phyloP scores from a whole-genome alignment of 2,329 filamentous ascomycete species.

The Aspergillus pseudoglaucus region DNA sequence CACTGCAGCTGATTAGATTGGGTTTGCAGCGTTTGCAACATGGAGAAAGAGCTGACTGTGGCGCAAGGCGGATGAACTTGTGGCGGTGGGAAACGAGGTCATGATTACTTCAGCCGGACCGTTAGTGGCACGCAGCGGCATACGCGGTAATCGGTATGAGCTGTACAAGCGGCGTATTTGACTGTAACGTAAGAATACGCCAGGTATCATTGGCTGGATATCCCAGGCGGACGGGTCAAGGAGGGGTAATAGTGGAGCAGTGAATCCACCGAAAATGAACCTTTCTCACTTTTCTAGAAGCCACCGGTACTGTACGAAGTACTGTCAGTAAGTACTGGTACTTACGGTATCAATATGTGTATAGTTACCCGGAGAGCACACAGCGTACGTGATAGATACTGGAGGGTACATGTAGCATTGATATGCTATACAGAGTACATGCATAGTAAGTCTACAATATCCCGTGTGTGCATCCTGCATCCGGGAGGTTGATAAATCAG shows the following conservation, averaged over 20 bases:
- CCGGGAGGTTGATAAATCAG: no score
- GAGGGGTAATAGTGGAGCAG: not conserved
- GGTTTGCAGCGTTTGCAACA: constrained; percentile 20
- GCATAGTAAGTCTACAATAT: no score
- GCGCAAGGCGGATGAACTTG: not conserved
- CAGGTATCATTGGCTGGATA: not conserved
- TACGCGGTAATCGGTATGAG: constrained; percentile 2
- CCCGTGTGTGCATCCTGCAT: no score
- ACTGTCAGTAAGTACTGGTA: no score
- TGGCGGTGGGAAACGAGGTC: not conserved
- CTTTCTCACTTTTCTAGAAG: constrained; percentile 12
- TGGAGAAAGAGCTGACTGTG: not conserved
- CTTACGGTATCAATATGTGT: no score
- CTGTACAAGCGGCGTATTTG: not conserved
- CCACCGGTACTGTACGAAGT: not conserved
- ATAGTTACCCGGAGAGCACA: no score
- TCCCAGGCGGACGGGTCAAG: constrained; percentile 1
- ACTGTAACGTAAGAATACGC: not conserved
- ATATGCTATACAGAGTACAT: no score
- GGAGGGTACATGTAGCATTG: no score
- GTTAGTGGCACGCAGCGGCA: constrained; percentile 2
- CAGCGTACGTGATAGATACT: no score
- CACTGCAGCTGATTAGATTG: constrained; percentile 1
- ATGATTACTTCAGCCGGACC: not conserved
- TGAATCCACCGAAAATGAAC: constrained; percentile 6